Evolutionary conservation across 768 basidiomycete species (phyloP).

Genomic region (Phylloporus arenicola): DNA sequence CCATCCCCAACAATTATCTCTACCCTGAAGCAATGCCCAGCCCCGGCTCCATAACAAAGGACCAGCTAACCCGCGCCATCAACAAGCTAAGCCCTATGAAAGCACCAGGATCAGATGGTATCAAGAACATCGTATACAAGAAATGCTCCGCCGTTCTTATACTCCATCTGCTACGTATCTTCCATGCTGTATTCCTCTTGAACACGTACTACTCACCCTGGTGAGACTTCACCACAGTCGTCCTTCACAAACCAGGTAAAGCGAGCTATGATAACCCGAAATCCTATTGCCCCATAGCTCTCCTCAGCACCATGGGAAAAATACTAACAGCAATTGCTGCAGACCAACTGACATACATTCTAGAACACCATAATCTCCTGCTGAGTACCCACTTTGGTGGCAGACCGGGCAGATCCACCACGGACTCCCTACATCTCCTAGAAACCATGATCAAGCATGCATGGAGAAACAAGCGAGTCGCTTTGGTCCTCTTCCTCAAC

Average conservation of each 20-base stretch:
- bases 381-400: no score
- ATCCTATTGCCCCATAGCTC: slow-evolving; percentile 33
- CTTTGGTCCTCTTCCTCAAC: neutral
- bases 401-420: neutral
- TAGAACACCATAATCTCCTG: neutral
- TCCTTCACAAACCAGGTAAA: slow-evolving; percentile 35
- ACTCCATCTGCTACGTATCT: no score
- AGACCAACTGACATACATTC: neutral
- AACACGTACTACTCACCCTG: slow-evolving; percentile 11
- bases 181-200: no score
- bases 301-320: slow-evolving; percentile 2
- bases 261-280: slow-evolving; percentile 31
- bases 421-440: neutral
- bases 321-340: neutral
- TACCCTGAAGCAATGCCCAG: no score
- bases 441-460: neutral
- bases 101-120: no score
- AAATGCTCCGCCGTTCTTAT: no score
- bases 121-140: no score
- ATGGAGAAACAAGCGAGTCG: neutral
- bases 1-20: no score
- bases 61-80: no score
- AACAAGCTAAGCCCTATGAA: no score
- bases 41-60: no score
- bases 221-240: slow-evolving; percentile 25